Evolutionary conservation across 2,329 filamentous ascomycete genomes (phyloP), one percentile per base, ranked within the genome.

Genomic region (Arthrobotrys entomopaga): DNA sequence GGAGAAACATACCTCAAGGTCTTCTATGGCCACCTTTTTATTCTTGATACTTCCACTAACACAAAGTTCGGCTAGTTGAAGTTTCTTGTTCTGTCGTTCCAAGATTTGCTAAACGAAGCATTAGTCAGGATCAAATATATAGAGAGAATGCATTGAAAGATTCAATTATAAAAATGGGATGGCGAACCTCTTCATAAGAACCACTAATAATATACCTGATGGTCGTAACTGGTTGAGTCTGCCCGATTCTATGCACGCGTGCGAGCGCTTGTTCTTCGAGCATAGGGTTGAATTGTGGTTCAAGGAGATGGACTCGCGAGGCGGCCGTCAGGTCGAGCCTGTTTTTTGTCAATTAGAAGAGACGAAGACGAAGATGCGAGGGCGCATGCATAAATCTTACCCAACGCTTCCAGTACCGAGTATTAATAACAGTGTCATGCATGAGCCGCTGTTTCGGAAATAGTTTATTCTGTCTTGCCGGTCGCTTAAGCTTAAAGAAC

Each of bases 241-340:
- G 80, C 1, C 78, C 77, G 24, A 80, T 78, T 38, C 79, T 54
- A 13, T 78, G 61, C 7, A 79, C 71, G 15, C 80, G 73, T 0
- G 78, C 79, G 19, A 80, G 77, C 1, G 80, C 80, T 72, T 80
- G 80, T 13, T 77, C 72, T 59, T 81, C 80, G 3, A 79, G 63
- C 49, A 78, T 78, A 5, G 80, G 80, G 46, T 81, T 81, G 77
- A 79, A 81, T 58, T 81, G 79, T 1, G 79, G 80, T 40, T 81
- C 80, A 5, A 80, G 75, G 22, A 80, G 76, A 46, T 80, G 77
- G 26, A 81, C 76, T 7, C 76, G 78, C n/a, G 66, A 78, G n/a
- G 79, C 80, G 13, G 77, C 73, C 1, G 78, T 79, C 16, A 80
- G 57, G 48, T 80, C 78, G 19, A 80, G 53, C 4, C 75, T 77